Evolutionary conservation across 805 yeast species (phyloP), one percentile per base, ranked within the genome.

Genomic region (Millerago galiae): DNA sequence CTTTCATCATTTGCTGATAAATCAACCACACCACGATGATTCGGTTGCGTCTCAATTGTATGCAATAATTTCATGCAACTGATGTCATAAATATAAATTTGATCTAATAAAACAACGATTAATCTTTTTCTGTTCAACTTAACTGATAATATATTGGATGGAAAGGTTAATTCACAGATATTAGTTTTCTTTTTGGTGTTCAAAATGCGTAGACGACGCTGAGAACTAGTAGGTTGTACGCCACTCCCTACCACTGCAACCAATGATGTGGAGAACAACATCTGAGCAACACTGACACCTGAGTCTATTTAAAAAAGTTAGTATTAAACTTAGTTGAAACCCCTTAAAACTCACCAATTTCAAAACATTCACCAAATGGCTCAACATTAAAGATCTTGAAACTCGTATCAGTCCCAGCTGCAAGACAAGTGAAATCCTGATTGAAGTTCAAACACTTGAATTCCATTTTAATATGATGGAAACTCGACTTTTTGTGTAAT

Each of bases 111-210:
- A 6, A 85, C 77, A 14, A 90, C 93, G 27, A 87, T 72, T 50
- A 91, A 70, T 35, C 97, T 67, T 52, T 84, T 83, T 34, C 97
- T 72, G 62, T 91, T 93, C 65, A 91, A 72, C 51, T 77, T 78
- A 28, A 91, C 82, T 39, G 77, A 77, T 24, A 83, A 66, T 2
- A 91, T 81, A 8, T 79, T 67, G 4, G 87, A 77, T 1, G 96
- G 91, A 61, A 89, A 93, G 1, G 91, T 77, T 51, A 91, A 67
- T 57, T 91, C 98, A 63, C 98, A 91, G 15, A 91, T 88, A 2
- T 75, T 70, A 2, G 81, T 64, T 46, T 75, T 75, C 41, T 90
- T 72, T 59, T 83, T 83, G 3, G 87, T 81, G 61, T 84, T 84
- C 38, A 84, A 68, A 34, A 84, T 78, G 47, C 76, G 75, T 37